Conservation (phyloP, 2,329 filamentous ascomycete genomes). For the Aureobasidium namibiae region DNA sequence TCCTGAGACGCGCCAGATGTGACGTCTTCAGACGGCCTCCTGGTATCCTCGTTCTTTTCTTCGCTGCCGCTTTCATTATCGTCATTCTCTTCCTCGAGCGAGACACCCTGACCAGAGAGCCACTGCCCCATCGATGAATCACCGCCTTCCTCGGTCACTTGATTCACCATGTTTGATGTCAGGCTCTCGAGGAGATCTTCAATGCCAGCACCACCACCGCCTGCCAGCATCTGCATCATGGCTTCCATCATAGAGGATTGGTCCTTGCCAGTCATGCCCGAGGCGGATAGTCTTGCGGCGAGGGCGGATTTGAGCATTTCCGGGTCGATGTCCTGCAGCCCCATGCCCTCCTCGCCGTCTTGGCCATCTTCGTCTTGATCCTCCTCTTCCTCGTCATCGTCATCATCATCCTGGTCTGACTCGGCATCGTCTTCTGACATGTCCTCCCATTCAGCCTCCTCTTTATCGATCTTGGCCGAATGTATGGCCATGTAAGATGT, state of each 20-base stretch:
- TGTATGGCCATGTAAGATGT: slow-evolving; percentile 3
- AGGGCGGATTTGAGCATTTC: slow-evolving; percentile 29
- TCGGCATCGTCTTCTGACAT: slow-evolving; percentile 1
- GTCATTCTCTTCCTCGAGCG: slow-evolving; percentile 17
- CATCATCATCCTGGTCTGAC: slow-evolving; percentile 16
- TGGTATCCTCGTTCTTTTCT: too few species aligned
- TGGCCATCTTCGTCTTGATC: slow-evolving; percentile 13
- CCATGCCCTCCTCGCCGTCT: slow-evolving; percentile 18
- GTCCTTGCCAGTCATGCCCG: slow-evolving; percentile 32
- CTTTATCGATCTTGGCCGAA: slow-evolving; percentile 10
- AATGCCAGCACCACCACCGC: slow-evolving; percentile 27
- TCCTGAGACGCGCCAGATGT: neutral
- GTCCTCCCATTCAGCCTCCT: neutral
- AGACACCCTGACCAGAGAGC: slow-evolving; percentile 26
- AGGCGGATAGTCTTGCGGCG: slow-evolving; percentile 22
- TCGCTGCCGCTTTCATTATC: slow-evolving; percentile 18
- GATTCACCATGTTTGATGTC: slow-evolving; percentile 33
- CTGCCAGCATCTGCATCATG: slow-evolving; percentile 37
- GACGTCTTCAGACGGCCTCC: slow-evolving; percentile 11
- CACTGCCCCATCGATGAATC: slow-evolving; percentile 24
- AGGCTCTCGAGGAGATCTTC: slow-evolving; percentile 37
- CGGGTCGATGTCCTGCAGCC: slow-evolving; percentile 26
- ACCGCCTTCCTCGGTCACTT: slow-evolving; percentile 22
- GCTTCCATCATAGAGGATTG: slow-evolving; percentile 35
- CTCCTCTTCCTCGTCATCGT: slow-evolving; percentile 17